Percentiles rank a stretch among this genome's conserved stretches.
Conservation (phyloP, 306 rosid species). For the Trifolium dubium region DNA sequence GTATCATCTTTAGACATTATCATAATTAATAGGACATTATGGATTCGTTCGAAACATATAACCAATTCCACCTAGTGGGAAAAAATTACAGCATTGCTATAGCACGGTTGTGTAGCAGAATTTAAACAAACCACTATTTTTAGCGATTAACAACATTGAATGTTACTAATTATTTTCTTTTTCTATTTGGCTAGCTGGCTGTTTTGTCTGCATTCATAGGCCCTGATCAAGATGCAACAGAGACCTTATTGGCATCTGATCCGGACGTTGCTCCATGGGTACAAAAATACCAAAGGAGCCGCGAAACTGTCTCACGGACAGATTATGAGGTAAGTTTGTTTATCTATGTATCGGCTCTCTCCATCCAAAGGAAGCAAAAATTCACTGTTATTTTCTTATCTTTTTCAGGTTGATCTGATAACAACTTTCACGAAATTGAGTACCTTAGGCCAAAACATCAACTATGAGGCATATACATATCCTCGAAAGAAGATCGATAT, state of each 20-base stretch:
- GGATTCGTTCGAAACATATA: no score
- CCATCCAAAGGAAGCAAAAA: background rate
- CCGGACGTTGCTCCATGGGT: slow-evolving; percentile 89
- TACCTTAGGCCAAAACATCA: slow-evolving; percentile 81
- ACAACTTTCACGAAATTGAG: slow-evolving; percentile 82
- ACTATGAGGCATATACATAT: slow-evolving; percentile 86
- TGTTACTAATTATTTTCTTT: slow-evolving; percentile 25
- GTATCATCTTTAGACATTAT: no score
- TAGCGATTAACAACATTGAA: background rate
- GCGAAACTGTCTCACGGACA: slow-evolving; percentile 92
- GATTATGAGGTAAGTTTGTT: slow-evolving; percentile 75
- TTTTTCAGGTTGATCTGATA: slow-evolving; percentile 86
- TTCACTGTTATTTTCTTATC: slow-evolving; percentile 28
- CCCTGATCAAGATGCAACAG: slow-evolving; percentile 84
- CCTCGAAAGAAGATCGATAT: slow-evolving; percentile 64
- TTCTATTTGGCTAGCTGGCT: slow-evolving; percentile 65
- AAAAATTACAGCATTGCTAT: no score
- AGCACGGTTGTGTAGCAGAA: background rate
- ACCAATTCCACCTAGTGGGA: no score
- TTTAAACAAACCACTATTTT: background rate
- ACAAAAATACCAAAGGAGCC: slow-evolving; percentile 87
- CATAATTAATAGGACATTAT: no score
- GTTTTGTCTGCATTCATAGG: slow-evolving; percentile 91
- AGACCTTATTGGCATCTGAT: slow-evolving; percentile 75
- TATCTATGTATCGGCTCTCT: background rate